These are phyloP conservation scores for Populus davidiana DNA, from an alignment of 345 rosid species.

Conservation along the genomic window DNA sequence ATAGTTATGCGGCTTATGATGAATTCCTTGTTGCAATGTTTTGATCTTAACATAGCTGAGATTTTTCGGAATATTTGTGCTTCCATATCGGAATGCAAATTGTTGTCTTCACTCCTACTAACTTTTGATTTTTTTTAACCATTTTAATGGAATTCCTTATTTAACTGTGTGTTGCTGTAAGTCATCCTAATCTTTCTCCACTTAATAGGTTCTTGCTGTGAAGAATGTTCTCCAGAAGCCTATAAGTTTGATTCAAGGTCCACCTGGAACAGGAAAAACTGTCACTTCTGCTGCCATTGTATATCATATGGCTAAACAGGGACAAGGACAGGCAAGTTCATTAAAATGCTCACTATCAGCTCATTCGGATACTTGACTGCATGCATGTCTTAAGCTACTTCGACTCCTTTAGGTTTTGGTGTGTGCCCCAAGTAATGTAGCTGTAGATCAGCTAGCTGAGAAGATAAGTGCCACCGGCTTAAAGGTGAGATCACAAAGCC, in stretches of 20 bases:
- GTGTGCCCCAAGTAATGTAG: conserved; percentile 99
- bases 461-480: conserved; percentile 98
- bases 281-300: conserved; percentile 99
- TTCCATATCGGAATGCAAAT: background rate
- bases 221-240: conserved; percentile 99
- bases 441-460: conserved; percentile 98
- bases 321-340: conserved; percentile 84
- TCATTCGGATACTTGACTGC: background rate
- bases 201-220: conserved; percentile 81
- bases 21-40: background rate
- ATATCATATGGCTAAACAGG: conserved; percentile 99
- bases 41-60: background rate
- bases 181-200: conserved; percentile 3
- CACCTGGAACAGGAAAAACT: conserved; percentile 99
- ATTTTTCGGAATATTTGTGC: background rate
- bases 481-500: conserved; percentile 51
- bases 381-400: background rate
- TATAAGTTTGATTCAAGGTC: conserved; percentile 97
- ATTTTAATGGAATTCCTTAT: background rate
- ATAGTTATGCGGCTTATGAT: background rate
- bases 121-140: background rate
- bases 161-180: background rate
- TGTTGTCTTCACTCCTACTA: background rate
- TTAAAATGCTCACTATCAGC: background rate
- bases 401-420: conserved; percentile 70